phyloP scores from a whole-genome alignment of 2,329 filamentous ascomycete species.

The Alternaria conjuncta region DNA sequence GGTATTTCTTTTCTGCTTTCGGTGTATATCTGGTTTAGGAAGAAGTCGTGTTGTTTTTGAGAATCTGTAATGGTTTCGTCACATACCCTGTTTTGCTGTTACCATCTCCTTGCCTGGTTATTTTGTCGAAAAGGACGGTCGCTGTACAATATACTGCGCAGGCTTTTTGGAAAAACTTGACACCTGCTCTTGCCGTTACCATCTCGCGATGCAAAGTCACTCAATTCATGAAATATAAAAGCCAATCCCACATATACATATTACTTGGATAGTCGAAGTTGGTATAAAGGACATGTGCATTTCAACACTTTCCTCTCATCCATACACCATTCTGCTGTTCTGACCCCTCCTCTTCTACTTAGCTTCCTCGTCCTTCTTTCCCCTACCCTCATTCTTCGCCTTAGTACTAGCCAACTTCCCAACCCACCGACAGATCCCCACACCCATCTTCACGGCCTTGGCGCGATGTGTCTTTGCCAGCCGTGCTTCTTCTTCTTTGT shows the following conservation, averaged over 20 bases:
- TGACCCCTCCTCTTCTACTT: no score
- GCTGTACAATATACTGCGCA: background rate
- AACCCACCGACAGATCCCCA: background rate
- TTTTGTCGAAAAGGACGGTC: background rate
- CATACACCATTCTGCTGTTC: no score
- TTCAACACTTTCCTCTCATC: no score
- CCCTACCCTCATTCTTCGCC: background rate
- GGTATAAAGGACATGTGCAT: no score
- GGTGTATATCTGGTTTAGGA: background rate
- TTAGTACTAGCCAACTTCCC: background rate
- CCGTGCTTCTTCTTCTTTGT: conserved; percentile 10
- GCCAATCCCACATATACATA: no score
- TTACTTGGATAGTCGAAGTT: no score
- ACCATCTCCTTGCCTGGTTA: background rate
- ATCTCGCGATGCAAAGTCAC: background rate
- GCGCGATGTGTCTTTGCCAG: background rate
- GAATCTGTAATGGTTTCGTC: background rate
- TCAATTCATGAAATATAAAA: background rate
- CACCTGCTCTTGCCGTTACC: background rate
- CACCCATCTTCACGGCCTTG: conserved; percentile 1
- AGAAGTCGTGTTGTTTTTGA: background rate
- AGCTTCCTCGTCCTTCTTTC: background rate
- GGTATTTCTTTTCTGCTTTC: background rate
- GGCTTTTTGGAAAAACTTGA: background rate
- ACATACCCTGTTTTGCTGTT: background rate